phyloP scores from a whole-genome alignment of 352 stramenopile species.

The Phytophthora quininea region DNA sequence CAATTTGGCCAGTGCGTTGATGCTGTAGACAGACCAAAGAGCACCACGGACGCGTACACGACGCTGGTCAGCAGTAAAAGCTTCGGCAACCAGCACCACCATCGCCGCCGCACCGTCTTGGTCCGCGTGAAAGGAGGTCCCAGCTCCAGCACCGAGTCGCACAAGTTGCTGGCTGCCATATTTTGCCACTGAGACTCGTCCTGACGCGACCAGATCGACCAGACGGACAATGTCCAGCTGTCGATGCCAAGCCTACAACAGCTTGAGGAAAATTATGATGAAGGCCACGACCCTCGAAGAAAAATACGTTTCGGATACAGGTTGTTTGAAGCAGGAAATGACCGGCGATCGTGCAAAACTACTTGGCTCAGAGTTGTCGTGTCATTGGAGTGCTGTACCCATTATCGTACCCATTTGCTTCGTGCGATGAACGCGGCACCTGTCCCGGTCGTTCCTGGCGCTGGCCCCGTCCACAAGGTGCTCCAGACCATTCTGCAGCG shows the following conservation, averaged over 20 bases:
- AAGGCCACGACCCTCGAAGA: too few species aligned
- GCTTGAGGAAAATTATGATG: too few species aligned
- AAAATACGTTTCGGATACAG: too few species aligned
- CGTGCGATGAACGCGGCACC: neutral
- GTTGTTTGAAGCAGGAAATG: neutral
- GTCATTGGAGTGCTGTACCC: neutral
- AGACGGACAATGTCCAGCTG: neutral
- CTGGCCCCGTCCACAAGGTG: slow-evolving; percentile 2
- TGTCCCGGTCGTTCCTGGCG: neutral
- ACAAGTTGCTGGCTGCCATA: neutral
- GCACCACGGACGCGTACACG: slow-evolving; percentile 19
- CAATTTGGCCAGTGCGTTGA: slow-evolving; percentile 14
- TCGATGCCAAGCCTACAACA: too few species aligned
- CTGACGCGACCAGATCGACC: too few species aligned
- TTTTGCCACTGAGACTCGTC: neutral
- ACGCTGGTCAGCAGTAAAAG: slow-evolving; percentile 17
- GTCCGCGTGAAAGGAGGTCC: neutral
- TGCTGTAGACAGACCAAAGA: slow-evolving; percentile 23
- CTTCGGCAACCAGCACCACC: neutral
- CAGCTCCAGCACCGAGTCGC: neutral
- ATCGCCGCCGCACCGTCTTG: neutral
- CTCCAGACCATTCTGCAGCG: neutral
- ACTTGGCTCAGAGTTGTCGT: too few species aligned
- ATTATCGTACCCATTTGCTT: neutral
- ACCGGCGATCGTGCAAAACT: neutral